Evolutionary conservation across 2,329 filamentous ascomycete species (phyloP).

Genomic region (Penicillium brasilianum): DNA sequence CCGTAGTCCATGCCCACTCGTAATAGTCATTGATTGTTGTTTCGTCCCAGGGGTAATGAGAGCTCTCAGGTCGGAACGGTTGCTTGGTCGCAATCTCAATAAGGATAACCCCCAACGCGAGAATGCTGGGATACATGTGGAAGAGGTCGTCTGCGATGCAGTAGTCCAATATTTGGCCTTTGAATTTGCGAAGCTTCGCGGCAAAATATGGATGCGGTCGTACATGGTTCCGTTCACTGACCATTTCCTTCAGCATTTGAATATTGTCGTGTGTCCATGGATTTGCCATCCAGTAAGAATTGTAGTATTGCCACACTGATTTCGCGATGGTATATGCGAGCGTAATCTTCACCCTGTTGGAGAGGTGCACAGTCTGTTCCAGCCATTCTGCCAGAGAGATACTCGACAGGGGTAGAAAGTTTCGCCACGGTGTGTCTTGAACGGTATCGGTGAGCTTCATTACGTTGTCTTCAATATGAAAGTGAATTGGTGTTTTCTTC

Average conservation of each 20-base stretch:
- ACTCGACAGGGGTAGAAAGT: neutral
- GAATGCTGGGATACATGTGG: neutral
- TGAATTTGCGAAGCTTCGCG: neutral
- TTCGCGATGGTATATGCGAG: neutral
- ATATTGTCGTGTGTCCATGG: neutral
- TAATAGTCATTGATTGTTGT: conserved; percentile 2
- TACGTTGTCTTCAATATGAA: neutral
- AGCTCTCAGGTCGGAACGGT: neutral
- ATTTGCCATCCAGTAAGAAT: neutral
- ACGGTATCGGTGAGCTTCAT: neutral
- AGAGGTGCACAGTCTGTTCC: neutral
- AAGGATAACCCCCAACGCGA: neutral
- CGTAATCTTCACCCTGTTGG: neutral
- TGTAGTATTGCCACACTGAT: neutral
- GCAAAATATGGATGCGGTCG: neutral
- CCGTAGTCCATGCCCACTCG: neutral
- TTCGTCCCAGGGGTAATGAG: neutral
- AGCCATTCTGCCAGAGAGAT: neutral
- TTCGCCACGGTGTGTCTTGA: neutral
- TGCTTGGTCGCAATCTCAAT: neutral
- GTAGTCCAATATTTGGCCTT: neutral
- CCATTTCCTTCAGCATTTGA: neutral
- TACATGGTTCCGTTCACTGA: neutral
- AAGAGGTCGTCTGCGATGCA: neutral
- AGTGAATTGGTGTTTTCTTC: neutral